Percentiles rank a stretch among this genome's conserved stretches.
Evolutionary conservation across 176 grass and related monocot species (phyloP).

Genomic region (Zizania latifolia): DNA sequence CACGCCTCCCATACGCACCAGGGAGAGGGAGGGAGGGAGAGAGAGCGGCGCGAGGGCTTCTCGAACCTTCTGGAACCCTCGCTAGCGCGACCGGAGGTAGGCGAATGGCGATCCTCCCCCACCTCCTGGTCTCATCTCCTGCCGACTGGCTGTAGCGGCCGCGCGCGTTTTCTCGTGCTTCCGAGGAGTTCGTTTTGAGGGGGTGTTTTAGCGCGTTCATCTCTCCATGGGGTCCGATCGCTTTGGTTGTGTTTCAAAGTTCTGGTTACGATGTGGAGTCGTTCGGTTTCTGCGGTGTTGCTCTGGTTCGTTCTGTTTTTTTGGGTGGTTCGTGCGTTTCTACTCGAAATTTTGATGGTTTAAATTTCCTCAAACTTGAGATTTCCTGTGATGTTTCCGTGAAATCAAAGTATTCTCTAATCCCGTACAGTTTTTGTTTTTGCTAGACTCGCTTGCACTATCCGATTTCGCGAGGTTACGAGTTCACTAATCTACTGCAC

Average conservation of each 20-base stretch:
- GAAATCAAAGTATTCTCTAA: neutral
- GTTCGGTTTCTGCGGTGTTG: neutral
- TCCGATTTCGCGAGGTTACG: neutral
- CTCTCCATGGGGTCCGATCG: neutral
- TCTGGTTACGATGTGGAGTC: neutral
- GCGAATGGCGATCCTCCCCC: neutral
- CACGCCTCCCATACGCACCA: neutral
- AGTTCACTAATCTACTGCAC: neutral
- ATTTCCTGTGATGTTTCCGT: neutral
- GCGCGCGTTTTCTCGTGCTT: neutral
- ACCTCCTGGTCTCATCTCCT: neutral
- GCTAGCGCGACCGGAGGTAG: neutral
- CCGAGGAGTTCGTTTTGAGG: neutral
- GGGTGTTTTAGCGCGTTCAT: neutral
- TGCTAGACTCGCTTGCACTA: neutral
- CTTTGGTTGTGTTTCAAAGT: neutral
- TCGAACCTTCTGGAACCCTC: slow-evolving; percentile 4
- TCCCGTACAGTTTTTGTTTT: neutral
- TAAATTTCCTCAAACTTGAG: neutral
- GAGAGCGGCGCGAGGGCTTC: neutral
- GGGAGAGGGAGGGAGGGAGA: no score
- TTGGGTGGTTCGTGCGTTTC: neutral
- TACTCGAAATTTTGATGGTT: neutral
- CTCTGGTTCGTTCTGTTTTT: neutral
- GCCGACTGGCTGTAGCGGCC: neutral